These are phyloP conservation scores for Lolium perenne DNA, from an alignment of 176 grass and related monocot species.

Conservation along the genomic window DNA sequence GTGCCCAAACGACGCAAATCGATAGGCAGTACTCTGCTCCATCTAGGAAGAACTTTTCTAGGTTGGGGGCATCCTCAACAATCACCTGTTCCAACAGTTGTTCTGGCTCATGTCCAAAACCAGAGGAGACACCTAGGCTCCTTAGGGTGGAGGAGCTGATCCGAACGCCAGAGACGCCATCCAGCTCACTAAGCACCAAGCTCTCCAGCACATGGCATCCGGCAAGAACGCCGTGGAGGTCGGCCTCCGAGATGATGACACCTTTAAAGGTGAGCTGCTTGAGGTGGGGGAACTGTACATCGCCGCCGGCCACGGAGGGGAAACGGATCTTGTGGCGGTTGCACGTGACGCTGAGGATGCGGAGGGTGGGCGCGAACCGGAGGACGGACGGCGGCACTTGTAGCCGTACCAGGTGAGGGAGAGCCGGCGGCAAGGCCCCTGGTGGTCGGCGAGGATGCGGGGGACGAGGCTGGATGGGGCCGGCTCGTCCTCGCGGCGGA, in stretches of 20 bases:
- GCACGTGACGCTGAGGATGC: not conserved
- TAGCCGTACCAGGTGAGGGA: constrained; percentile 2
- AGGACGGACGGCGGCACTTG: not conserved
- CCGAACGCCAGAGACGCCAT: not conserved
- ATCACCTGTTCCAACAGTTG: not conserved
- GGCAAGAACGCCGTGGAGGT: not conserved
- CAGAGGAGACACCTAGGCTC: not conserved
- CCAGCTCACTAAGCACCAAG: not conserved
- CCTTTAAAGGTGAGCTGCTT: not conserved
- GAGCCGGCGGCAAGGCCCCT: not conserved
- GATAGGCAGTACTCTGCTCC: not conserved
- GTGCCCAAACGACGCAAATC: not conserved
- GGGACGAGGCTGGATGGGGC: not conserved
- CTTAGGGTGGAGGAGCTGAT: not conserved
- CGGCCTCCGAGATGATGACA: not conserved
- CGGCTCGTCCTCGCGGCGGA: not conserved
- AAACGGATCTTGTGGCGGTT: not conserved
- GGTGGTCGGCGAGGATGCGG: constrained; percentile 9
- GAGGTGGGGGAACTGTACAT: not conserved
- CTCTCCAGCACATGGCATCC: not conserved
- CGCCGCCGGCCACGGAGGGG: not conserved
- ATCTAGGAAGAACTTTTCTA: not conserved
- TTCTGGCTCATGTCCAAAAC: not conserved
- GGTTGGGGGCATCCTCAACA: constrained; percentile 11
- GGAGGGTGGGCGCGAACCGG: not conserved